These are phyloP conservation scores for Apiospora arundinis DNA, from an alignment of 2,329 filamentous ascomycete species.

Conservation along the genomic window DNA sequence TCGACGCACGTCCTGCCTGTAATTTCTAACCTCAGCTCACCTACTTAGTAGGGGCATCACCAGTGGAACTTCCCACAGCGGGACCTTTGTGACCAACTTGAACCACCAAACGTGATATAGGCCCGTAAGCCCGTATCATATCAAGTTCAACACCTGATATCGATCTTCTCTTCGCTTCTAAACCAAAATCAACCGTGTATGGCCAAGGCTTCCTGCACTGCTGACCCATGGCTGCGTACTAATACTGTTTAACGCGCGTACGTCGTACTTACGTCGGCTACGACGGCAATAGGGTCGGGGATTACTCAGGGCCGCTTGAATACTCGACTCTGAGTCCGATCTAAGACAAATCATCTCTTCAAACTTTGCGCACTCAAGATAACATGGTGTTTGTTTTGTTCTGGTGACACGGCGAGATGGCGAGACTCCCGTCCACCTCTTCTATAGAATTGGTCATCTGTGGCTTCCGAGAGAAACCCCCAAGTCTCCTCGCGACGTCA, in stretches of 20 bases:
- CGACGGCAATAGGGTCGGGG: slow-evolving; percentile 5
- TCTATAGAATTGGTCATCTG: too few species aligned
- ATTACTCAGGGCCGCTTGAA: neutral
- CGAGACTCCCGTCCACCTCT: neutral
- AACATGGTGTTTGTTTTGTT: neutral
- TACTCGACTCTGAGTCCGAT: neutral
- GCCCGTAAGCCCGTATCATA: too few species aligned
- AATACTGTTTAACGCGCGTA: neutral
- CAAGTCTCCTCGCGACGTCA: neutral
- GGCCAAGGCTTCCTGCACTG: neutral
- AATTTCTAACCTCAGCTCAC: too few species aligned
- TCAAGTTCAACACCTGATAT: too few species aligned
- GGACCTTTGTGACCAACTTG: too few species aligned
- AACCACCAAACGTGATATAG: too few species aligned
- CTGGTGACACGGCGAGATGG: neutral
- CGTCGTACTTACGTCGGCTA: neutral
- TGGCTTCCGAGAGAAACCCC: neutral
- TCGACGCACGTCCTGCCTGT: too few species aligned
- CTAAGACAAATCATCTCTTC: neutral
- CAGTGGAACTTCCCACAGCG: too few species aligned
- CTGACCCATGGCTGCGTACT: neutral
- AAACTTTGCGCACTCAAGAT: neutral
- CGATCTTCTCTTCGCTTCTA: too few species aligned
- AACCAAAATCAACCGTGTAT: too few species aligned
- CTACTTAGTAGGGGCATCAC: too few species aligned